These are phyloP conservation scores for Alternaria conjuncta DNA, from an alignment of 2,329 filamentous ascomycete genomes.

Conservation along the genomic window DNA sequence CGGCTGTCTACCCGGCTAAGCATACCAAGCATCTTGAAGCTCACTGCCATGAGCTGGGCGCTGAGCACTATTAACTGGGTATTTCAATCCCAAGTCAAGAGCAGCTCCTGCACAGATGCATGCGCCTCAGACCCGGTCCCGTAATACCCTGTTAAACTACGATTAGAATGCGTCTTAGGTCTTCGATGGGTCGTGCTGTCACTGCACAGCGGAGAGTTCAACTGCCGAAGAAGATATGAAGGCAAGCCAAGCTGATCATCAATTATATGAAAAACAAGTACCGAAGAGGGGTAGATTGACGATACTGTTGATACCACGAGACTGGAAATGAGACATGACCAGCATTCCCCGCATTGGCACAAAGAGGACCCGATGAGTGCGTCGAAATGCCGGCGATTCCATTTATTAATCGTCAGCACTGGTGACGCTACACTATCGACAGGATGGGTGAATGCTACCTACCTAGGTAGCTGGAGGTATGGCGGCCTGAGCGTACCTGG, in stretches of 20 bases:
- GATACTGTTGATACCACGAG: not conserved
- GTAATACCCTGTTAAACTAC: not conserved
- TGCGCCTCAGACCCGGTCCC: too few species aligned
- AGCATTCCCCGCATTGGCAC: slow-evolving; percentile 22
- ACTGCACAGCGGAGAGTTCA: not conserved
- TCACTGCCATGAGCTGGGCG: slow-evolving; percentile 16
- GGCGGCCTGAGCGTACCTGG: not conserved
- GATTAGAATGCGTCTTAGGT: not conserved
- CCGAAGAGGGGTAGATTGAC: not conserved
- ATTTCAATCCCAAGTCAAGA: not conserved
- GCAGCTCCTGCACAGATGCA: not conserved
- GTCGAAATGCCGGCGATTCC: not conserved
- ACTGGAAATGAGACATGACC: slow-evolving; percentile 15
- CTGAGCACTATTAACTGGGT: not conserved
- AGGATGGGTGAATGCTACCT: not conserved
- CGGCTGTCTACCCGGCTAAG: slow-evolving; percentile 24
- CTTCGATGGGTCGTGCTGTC: not conserved
- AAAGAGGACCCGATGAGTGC: not conserved
- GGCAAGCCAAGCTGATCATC: not conserved
- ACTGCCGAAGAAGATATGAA: not conserved
- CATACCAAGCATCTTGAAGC: slow-evolving; percentile 20
- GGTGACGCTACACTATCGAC: not conserved
- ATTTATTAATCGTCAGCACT: not conserved
- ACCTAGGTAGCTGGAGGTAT: not conserved
- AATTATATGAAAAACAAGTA: not conserved